A percentile compares a stretch with the other conserved stretches of the same genome.
These are phyloP conservation scores for Dryadomyces quercus-mongolicae DNA, from an alignment of 2,329 filamentous ascomycete genomes.

Conservation along the genomic window DNA sequence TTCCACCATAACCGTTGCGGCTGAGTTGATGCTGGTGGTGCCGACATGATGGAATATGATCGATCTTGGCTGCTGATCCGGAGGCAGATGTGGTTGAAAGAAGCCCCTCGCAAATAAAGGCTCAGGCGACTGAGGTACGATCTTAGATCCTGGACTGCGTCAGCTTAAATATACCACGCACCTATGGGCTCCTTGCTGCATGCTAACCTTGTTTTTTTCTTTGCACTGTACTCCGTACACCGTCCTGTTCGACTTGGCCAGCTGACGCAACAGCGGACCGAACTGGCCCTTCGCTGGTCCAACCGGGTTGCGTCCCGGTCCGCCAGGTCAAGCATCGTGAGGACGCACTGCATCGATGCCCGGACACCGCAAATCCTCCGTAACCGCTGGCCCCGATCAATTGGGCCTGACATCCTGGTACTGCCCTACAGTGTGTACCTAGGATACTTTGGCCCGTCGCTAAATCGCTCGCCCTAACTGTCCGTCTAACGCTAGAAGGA, in stretches of 20 bases:
- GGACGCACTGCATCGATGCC: neutral
- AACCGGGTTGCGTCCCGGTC: neutral
- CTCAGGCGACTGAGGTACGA: neutral
- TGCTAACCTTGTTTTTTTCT: neutral
- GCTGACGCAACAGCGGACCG: neutral
- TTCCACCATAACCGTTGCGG: conserved; percentile 12
- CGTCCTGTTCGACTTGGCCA: neutral
- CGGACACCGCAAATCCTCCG: too few relatives aligned
- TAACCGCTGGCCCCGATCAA: too few relatives aligned
- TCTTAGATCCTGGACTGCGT: neutral
- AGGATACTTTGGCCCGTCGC: neutral
- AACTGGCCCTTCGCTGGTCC: neutral
- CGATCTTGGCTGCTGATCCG: too few relatives aligned
- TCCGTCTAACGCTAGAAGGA: neutral
- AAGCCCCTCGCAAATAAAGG: too few relatives aligned
- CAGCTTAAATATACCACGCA: neutral
- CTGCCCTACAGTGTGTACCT: too few relatives aligned
- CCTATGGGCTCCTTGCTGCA: too few relatives aligned
- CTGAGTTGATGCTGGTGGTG: neutral
- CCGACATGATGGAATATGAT: too few relatives aligned
- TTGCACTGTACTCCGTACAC: neutral
- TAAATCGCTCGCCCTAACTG: conserved; percentile 1
- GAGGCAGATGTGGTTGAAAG: too few relatives aligned
- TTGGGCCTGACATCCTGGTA: too few relatives aligned
- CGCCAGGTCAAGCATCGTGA: neutral